Base-by-base conservation (phyloP, 1,284 basidiomycete genomes). In the Ceratorhiza oryzae-sativae region DNA sequence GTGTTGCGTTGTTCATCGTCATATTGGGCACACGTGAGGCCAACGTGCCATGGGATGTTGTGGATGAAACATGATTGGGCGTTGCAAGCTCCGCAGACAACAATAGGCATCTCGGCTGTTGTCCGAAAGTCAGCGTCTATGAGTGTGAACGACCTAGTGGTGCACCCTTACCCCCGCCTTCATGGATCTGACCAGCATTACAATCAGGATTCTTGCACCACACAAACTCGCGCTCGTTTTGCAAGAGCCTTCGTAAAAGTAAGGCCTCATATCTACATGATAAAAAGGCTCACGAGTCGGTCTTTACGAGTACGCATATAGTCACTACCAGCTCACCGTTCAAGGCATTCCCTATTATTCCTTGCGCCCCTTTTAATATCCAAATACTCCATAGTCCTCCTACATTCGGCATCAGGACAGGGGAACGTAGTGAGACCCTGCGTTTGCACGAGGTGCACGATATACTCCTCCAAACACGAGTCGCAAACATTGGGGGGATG, bases 141-240 rank as follows among this genome's bases (percentile, higher is more conserved):
- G 32, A 6, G 15, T 30, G 3, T 25, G 13, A 9, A 5, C 9
- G 25, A 53, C 4, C 15, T 25, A 27, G 32, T 12, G 6, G 18
- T 12, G 10, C 13, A 25, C 12, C 15, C 62, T 9, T 36, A 67
- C 63, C 63, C 41, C 63, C 63, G 23, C 63, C 51, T 41, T 67
- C 61, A 41, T 72, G 71, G 41, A 67, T 41, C 34, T 72, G 71
- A 1, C 71, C 71, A 18, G 34, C 15, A 13, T 49, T 20, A 34
- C 71, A 72, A 6, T n/a, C 20, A 25, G 71, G 10, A 34, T 59
- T 72, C 20, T 67, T 58, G 32, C 71, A 72, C 71, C 71, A 72
- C 6, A 65, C 49, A 53, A 72, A 72, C 13, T 34, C 36, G 2
- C 62, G 71, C 15, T 56, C 49, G 20, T n/a, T 34, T 23, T 56